phyloP scores from a whole-genome alignment of 2,329 filamentous ascomycete genomes.

The Clarireedia monteithiana region DNA sequence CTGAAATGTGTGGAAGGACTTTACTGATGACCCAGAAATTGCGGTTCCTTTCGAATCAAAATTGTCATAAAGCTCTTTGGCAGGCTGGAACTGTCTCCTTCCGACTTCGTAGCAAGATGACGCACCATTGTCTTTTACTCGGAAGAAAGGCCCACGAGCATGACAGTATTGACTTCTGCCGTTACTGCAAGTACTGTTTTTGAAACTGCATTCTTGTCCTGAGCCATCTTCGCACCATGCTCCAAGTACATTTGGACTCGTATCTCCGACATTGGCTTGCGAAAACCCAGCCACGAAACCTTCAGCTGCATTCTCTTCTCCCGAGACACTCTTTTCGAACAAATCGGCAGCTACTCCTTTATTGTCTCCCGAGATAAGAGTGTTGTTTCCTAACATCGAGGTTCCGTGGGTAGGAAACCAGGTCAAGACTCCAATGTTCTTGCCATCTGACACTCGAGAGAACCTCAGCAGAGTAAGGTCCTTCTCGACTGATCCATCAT shows the following conservation, averaged over 20 bases:
- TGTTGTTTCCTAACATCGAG: constrained; percentile 86
- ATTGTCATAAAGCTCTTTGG: constrained; percentile 50
- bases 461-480: constrained; percentile 75
- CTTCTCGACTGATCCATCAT: constrained; percentile 58
- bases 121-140: constrained; percentile 60
- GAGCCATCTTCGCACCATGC: constrained; percentile 86
- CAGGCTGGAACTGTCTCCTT: constrained; percentile 58
- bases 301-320: constrained; percentile 46
- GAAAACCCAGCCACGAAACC: constrained; percentile 87
- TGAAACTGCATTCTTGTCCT: constrained; percentile 60
- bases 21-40: constrained; percentile 58
- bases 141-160: constrained; percentile 63
- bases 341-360: constrained; percentile 87
- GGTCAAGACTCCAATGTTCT: constrained; percentile 72
- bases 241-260: constrained; percentile 78
- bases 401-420: constrained; percentile 94
- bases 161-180: constrained; percentile 65
- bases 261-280: constrained; percentile 86
- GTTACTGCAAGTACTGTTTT: constrained; percentile 76
- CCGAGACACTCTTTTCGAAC: constrained; percentile 62
- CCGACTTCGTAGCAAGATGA: constrained; percentile 72
- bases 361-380: constrained; percentile 86
- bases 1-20: constrained; percentile 77
- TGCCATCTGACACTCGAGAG: constrained; percentile 62
- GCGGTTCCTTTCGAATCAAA: constrained; percentile 36